Evolutionary conservation across 768 basidiomycete genomes (phyloP), one percentile per base, ranked within the genome.

Genomic region (Steccherinum ochraceum): DNA sequence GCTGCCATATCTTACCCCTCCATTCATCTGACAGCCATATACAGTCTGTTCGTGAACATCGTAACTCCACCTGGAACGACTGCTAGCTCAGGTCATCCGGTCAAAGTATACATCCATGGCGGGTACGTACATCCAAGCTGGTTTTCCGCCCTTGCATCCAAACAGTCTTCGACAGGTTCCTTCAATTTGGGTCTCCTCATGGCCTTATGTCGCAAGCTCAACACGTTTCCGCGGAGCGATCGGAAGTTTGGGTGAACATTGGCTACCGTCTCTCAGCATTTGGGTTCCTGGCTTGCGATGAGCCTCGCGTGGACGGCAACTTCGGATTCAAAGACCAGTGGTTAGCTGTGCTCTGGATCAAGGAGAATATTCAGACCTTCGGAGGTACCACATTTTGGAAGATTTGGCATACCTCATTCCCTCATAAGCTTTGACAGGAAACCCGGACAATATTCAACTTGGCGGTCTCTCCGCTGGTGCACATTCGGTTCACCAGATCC

Each of bases 281-380:
- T 57, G 88, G 88, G 0, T 91, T 88, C 59, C 68, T 91, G 19
- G 86, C 85, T 0, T 76, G 75, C 55, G 81, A 84, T 42, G 64
- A 77, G 52, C 85, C 84, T 12, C 61, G 67, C 40, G 61, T 90
- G 43, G 69, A 71, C 13, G 88, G 89, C 2, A 91, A 90, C 59
- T 90, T 83, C 62, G 87, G 88, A 0, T 90, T 90, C 70, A 89
- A 89, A 64, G 88, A 90, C 59, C 86, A 86, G 58, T 89, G 87
- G 87, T 59, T 86, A 18, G 87, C 81, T 0, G 60, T 89, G n/a
- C 69, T 77, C 56, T 89, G 87, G 86, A 69, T 89, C 21, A 77
- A 71, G 43, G 76, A 76, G 16, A 86, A 89, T 57, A 86, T 90
- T 19, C 64, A 64, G 35, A 67, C 69, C 0, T 90, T 89, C 55